Base-by-base conservation (phyloP, 352 stramenopile species). In the Halophytophthora polymorphica region DNA sequence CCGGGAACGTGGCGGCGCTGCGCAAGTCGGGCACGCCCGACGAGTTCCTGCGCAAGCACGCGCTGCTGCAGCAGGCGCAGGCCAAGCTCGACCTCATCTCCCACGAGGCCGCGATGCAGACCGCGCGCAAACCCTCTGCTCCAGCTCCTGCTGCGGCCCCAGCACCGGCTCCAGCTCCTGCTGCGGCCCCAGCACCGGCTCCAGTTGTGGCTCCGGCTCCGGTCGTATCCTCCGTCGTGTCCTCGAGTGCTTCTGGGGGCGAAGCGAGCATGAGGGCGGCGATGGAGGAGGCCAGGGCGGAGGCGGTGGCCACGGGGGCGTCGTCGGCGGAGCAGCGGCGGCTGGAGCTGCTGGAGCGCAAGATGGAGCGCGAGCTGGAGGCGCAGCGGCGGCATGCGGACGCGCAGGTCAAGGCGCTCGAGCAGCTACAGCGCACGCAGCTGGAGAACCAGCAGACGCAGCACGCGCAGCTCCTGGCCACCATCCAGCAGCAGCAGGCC, bases 401-500 rank as follows among this genome's bases (percentile, higher is more conserved):
- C 13, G 61, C 71, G 22, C 66, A 69, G 21, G 57, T 69, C 22
- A 19, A 45, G 3, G 49, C 54, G 18, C 52, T 75, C 1, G 62
- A 67, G 14, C 28, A 35, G 15, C 43, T 69, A 28, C 64, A 71
- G 34, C 51, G 56, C 2, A 47, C 41, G 10, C 66, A 71, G 48
- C 21, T 71, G 1, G 46, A 69, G 47, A 19, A 29, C 2, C 66
- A 75, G 33, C 61, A 71, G 42, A 56, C 45, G 2, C 61, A 71
- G 17, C 55, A 71, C 28, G 54, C 64, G 14, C 66, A 71, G 39
- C 33, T 69, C 2, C 25, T 71, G 17, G 47, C 50, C 13, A 71
- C 60, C 22, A 69, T 75, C 33, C 45, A 75, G 42, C 66, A 71
- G 19, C 66, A 75, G 15, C 66, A 75, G 42, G 47, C 55, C 14